Evolutionary conservation across 345 rosid species (phyloP), one percentile per base, ranked within the genome.

Genomic region (Lepidium sativum): DNA sequence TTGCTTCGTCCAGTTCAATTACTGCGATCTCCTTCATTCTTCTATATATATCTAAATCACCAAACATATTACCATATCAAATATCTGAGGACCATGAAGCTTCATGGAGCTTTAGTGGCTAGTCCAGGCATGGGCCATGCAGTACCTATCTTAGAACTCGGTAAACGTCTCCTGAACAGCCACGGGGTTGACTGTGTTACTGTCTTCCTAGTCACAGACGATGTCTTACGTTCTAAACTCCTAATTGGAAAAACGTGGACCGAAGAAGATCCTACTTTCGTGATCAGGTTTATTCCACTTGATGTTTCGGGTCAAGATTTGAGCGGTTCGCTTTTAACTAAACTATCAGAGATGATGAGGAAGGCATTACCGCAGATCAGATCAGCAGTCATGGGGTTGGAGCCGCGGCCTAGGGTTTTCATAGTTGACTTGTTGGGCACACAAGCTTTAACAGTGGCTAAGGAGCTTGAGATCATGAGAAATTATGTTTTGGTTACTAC

Each of bases 361-460:
- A 74, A 50, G 54, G 69, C 82, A 15, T 44, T 70, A 27, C 86
- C 86, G 0, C 25, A 68, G 6, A 61, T 85, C 21, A 78, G 73
- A 48, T 58, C 84, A 0, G 79, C 79, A 4, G 33, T 88, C 40
- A 45, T 67, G 16, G 25, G 3, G 8, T 35, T 82, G 72, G 43
- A 78, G 65, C 47, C 38, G 0, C 75, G 47, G 1, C 88, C 86
- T 0, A 23, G 69, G 0, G 83, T 79, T 34, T 59, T 86, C 6
- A 50, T 88, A 0, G 83, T 80, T 7, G 88, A 88, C 60, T 35
- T 75, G n/a, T 78, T 85, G 10, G 88, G 88, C 29, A 78, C 80
- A 0, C 83, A 81, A 57, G 80, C 84, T 57, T 63, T 83, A 33
- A 27, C 12, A 0, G 55, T 84, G 6, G 89, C 87, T n/a, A 65